Evolutionary conservation across 1,284 basidiomycete species (phyloP).

Genomic region (Austroboletus niveus): DNA sequence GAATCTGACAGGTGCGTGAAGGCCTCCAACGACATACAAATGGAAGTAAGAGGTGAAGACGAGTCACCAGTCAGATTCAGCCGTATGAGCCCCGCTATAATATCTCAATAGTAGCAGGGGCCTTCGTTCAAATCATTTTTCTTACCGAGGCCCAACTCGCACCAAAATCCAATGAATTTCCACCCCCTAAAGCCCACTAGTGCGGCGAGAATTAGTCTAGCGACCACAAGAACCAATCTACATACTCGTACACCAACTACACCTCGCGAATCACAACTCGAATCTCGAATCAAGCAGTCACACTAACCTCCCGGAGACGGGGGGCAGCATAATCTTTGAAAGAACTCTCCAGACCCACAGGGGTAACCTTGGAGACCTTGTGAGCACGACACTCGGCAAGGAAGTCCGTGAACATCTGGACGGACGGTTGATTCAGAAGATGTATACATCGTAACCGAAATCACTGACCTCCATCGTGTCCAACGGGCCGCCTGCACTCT

Average conservation of each 20-base stretch:
- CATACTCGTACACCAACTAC: conserved; percentile 21
- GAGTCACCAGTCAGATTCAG: too few species aligned
- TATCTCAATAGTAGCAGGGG: too few species aligned
- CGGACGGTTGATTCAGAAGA: conserved; percentile 3
- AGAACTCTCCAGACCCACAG: conserved; percentile 4
- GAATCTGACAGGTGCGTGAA: too few species aligned
- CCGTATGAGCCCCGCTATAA: too few species aligned
- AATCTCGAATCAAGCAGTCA: conserved; percentile 14
- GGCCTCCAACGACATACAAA: too few species aligned
- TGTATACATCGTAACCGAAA: background rate
- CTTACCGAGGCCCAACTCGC: too few species aligned
- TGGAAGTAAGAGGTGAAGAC: too few species aligned
- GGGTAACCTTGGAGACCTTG: conserved; percentile 35
- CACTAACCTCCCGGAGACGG: conserved; percentile 14
- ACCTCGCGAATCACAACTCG: background rate
- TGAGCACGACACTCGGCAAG: conserved; percentile 72
- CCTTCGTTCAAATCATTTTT: too few species aligned
- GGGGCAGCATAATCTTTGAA: conserved; percentile 5
- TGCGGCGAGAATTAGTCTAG: background rate
- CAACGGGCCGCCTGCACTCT: conserved; percentile 88
- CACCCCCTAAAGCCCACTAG: too few species aligned
- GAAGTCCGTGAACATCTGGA: conserved; percentile 91
- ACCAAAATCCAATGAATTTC: too few species aligned
- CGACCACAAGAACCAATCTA: background rate
- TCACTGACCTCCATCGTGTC: conserved; percentile 84